Base-by-base conservation (phyloP, 2,329 filamentous ascomycete species). In the Taxawa tesnikishii region DNA sequence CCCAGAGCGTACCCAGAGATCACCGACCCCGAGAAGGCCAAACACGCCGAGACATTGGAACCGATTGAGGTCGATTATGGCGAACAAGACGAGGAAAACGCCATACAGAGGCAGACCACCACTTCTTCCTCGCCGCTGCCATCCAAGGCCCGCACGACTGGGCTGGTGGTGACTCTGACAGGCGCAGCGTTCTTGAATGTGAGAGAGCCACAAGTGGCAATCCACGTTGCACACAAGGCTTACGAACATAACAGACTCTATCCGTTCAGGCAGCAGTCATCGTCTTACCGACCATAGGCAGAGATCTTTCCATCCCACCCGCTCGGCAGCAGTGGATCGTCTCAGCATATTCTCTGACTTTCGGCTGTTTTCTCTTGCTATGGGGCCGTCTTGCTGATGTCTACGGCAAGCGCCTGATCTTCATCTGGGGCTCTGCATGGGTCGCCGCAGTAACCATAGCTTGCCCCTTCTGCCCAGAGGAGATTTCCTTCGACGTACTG, bases 351-450 rank as follows among this genome's bases (percentile, higher is more conserved):
- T 63, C 70, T 4, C 63, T 81, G 11, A 63, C 73, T 0, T 80
- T 80, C 43, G 75, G 74, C 28, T 79, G 75, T 50, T 79, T 80
- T 45, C 54, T 80, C 15, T 55, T 81, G 11, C 60, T 80, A 10
- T 80, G 75, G 74, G 76, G 75, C 15, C 64, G 75, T 13, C 65
- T 80, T 14, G 76, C 71, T 34, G 75, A 81, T 48, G 65, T 80
- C 27, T 78, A 74, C 40, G 75, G 75, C 34, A 76, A 77, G 48
- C 65, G 75, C 6, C 56, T 66, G 27, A 75, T 80, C 40, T 81
- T 80, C 51, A 63, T 80, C 16, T 60, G 61, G 37, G 76, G 75
- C 0, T 75, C 73, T 2, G 63, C 68, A 5, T 80, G 75, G 66
- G 67, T 80, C 5, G 69, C 74, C 0, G 50, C 65, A 1, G 67